phyloP scores from a whole-genome alignment of 768 basidiomycete species.

The Naematelia aurantialba region DNA sequence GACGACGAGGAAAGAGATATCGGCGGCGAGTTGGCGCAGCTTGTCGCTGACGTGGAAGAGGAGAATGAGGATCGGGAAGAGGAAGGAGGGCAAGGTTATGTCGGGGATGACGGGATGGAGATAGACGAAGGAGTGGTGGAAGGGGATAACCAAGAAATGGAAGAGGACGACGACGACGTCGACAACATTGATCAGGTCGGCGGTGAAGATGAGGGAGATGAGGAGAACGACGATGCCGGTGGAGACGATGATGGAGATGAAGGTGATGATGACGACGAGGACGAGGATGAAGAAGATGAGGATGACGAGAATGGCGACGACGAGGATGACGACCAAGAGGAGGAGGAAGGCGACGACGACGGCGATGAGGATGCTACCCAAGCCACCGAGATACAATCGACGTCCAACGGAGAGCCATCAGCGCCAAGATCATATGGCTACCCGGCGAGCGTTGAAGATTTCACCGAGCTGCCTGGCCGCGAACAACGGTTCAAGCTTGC shows the following conservation, averaged over 20 bases:
- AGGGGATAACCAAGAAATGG: conserved; percentile 3
- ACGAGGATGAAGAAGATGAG: conserved; percentile 9
- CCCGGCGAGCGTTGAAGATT: conserved; percentile 25
- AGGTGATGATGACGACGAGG: conserved; percentile 2
- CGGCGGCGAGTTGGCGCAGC: conserved; percentile 1
- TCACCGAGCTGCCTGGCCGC: conserved; percentile 20
- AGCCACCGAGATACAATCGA: conserved; percentile 7
- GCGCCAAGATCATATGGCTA: conserved; percentile 11
- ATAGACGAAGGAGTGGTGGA: conserved; percentile 10
- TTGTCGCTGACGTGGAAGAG: conserved; percentile 9
- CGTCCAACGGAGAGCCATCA: not conserved
- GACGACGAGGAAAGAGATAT: conserved; percentile 8
- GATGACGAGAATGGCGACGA: conserved; percentile 10
- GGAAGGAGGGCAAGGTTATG: not conserved
- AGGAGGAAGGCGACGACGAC: conserved; percentile 3
- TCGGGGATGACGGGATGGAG: conserved; percentile 9
- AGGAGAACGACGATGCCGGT: conserved; percentile 9
- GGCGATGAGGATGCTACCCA: conserved; percentile 14
- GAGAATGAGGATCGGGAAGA: conserved; percentile 4
- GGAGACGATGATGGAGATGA: conserved; percentile 15
- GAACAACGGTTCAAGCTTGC: conserved; percentile 62
- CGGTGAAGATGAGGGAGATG: conserved; percentile 12
- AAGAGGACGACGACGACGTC: conserved; percentile 9
- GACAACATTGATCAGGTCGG: not conserved
- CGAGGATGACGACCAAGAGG: conserved; percentile 6